phyloP scores from a whole-genome alignment of 2,329 filamentous ascomycete genomes.

The Phaeosphaeriaceae sp. region DNA sequence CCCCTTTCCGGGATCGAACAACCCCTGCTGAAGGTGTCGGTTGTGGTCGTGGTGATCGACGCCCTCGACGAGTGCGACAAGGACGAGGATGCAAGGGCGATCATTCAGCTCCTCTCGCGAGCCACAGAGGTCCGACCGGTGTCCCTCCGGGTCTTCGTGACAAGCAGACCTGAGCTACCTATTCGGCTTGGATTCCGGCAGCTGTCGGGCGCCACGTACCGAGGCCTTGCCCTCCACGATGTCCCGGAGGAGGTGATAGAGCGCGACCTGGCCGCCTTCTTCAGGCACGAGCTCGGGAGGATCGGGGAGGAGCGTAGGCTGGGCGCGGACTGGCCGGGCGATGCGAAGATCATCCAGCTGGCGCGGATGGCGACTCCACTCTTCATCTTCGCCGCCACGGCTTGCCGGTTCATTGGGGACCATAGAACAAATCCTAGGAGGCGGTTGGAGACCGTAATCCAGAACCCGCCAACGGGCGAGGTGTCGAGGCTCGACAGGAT shows the following conservation, averaged over 20 bases:
- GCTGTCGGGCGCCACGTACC: conserved; percentile 6
- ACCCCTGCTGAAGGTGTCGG: not conserved
- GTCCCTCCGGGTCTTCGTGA: conserved; percentile 4
- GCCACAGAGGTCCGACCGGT: conserved; percentile 5
- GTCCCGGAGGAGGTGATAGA: not conserved
- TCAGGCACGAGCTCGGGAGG: not conserved
- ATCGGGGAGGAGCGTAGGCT: not conserved
- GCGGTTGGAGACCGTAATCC: too few species aligned
- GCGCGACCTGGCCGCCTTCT: not conserved
- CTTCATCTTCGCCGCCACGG: conserved; percentile 39
- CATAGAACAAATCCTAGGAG: conserved; percentile 2
- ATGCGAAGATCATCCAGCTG: conserved; percentile 17
- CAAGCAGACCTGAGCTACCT: conserved; percentile 14
- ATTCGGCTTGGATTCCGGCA: conserved; percentile 13
- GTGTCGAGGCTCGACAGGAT: too few species aligned
- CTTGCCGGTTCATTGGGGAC: conserved; percentile 15
- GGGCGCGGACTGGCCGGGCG: too few species aligned
- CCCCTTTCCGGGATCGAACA: not conserved
- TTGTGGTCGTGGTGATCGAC: conserved; percentile 12
- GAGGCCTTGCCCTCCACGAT: conserved; percentile 9
- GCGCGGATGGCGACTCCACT: conserved; percentile 30
- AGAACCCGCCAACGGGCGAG: too few species aligned
- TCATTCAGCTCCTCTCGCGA: conserved; percentile 10
- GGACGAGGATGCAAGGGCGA: conserved; percentile 2
- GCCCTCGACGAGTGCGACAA: conserved; percentile 16